A percentile compares a stretch with the other conserved stretches of the same genome.
Conservation (phyloP, 2,329 filamentous ascomycete species). For the Aureobasidium uvarum region DNA sequence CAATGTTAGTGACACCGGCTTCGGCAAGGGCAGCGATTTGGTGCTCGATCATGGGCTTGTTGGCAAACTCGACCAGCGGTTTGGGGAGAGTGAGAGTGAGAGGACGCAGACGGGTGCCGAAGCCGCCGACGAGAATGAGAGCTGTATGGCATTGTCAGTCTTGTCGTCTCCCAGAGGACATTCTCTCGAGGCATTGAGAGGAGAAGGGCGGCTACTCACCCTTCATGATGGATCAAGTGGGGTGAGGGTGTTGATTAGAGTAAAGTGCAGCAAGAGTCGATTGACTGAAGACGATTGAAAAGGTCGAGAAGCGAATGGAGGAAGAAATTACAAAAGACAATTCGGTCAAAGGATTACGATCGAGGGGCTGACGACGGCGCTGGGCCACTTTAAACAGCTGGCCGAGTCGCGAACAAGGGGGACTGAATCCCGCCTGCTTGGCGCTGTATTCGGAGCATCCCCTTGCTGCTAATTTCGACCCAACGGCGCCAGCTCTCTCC, state of each 20-base stretch:
- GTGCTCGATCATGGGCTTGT: slow-evolving; percentile 99
- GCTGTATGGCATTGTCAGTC: slow-evolving; percentile 54
- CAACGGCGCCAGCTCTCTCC: slow-evolving; percentile 15
- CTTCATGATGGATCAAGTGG: slow-evolving; percentile 24
- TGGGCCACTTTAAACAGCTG: slow-evolving; percentile 11
- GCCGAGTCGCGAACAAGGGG: slow-evolving; percentile 5
- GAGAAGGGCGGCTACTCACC: slow-evolving; percentile 4
- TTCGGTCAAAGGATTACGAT: slow-evolving; percentile 2
- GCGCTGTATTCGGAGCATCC: neutral
- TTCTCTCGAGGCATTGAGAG: neutral
- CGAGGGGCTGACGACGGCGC: slow-evolving; percentile 20
- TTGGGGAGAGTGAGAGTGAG: slow-evolving; percentile 96
- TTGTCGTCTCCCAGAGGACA: neutral
- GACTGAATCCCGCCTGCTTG: neutral
- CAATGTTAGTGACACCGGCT: slow-evolving; percentile 94
- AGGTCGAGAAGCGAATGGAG: slow-evolving; percentile 2
- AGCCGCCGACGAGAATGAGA: slow-evolving; percentile 98
- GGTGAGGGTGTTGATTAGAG: slow-evolving; percentile 10
- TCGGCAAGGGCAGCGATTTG: slow-evolving; percentile 93
- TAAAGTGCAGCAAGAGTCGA: neutral
- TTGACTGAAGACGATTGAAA: neutral
- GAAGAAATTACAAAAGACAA: slow-evolving; percentile 14
- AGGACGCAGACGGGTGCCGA: slow-evolving; percentile 95
- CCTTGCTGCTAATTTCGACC: slow-evolving; percentile 25
- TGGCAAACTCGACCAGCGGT: slow-evolving; percentile 95